Base-by-base conservation (phyloP, 2,329 filamentous ascomycete genomes). In the Aplosporella prunicola region DNA sequence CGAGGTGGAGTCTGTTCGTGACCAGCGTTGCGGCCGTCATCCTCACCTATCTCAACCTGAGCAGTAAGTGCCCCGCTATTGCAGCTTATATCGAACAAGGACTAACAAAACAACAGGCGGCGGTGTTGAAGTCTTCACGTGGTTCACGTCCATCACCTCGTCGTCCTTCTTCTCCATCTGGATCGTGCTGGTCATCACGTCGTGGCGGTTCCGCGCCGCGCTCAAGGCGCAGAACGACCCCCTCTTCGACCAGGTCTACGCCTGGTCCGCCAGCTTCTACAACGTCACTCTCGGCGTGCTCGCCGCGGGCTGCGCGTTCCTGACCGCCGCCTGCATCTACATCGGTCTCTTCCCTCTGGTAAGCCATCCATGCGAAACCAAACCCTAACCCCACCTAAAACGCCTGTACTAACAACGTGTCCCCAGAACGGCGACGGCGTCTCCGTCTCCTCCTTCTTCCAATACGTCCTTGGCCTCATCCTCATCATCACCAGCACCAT, bases 81-180 rank as follows among this genome's bases (percentile, higher is more conserved):
- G n/a, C n/a, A n/a, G n/a, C n/a, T n/a, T n/a, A n/a, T n/a, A n/a
- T n/a, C n/a, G n/a, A n/a, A n/a, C n/a, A n/a, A n/a, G n/a, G n/a
- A n/a, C n/a, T n/a, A n/a, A n/a, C n/a, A 11, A n/a, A 41, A 47
- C 48, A 36, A 41, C 28, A 44, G 45, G 36, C 15, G 39, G 40
- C 25, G 45, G 47, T 27, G 37, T 42, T 15, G 40, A 35, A 3
- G 48, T 51, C 15, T 48, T 57, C 24, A 53, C 47, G 30, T 58
- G 53, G 48, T 27, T 50, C 13, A 30, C 45, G 10, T 45, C 43
- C 18, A 56, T 61, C 35, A 51, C 56, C 6, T 56, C 51, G 18
- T 46, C 57, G 2, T 49, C 48, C 4, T 57, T 49, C 43, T 60
- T 60, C 42, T 49, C 46, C 41, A 51, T 51, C 34, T 61, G 57